Evolutionary conservation across 1,139 yeast species (phyloP).

Genomic region (Pichia terricola): DNA sequence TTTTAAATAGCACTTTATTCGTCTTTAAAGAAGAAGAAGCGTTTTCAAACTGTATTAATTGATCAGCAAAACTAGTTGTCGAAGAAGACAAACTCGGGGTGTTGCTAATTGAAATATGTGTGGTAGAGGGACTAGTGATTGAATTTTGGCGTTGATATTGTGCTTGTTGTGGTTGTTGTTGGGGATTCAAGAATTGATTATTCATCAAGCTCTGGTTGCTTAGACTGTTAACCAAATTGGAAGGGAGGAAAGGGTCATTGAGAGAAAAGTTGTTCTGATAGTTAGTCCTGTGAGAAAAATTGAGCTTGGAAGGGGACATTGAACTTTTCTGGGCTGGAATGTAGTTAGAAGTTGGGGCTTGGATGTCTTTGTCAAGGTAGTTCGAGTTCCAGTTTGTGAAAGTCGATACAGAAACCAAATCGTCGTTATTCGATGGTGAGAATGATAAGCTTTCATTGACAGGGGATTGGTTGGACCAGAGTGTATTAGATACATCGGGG

Average conservation of each 20-base stretch:
- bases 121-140: neutral
- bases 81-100: neutral
- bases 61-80: neutral
- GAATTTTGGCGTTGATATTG: neutral
- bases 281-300: neutral
- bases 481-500: neutral
- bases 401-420: neutral
- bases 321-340: neutral
- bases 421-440: neutral
- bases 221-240: neutral
- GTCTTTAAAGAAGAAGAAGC: neutral
- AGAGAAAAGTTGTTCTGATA: neutral
- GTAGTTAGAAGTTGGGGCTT: neutral
- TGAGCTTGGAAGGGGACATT: neutral
- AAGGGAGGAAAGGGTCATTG: slow-evolving; percentile 8
- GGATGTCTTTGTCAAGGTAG: neutral
- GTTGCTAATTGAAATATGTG: neutral
- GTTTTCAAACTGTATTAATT: neutral
- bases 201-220: slow-evolving; percentile 6
- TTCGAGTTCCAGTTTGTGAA: slow-evolving; percentile 4
- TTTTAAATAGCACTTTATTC: slow-evolving; percentile 73
- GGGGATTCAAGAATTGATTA: slow-evolving; percentile 7
- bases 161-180: neutral
- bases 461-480: neutral
- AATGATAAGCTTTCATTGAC: neutral